Base-by-base conservation (phyloP, 2,329 filamentous ascomycete genomes). In the Cladophialophora chaetospira region DNA sequence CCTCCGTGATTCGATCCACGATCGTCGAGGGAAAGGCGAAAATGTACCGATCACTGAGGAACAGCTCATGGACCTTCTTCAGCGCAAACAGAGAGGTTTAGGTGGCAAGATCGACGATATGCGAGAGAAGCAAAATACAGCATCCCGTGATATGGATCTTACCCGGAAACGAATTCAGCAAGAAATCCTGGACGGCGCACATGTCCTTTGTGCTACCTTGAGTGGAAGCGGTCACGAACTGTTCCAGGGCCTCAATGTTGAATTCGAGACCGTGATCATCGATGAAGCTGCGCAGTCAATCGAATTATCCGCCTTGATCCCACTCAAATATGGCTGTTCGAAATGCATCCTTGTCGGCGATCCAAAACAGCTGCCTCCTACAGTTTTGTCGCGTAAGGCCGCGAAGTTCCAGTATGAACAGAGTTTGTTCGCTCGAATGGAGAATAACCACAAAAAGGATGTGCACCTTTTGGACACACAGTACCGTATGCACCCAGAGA, bases 401-500 rank as follows among this genome's bases (percentile, higher is more conserved):
- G 89, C 92, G 11, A 84, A 86, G 33, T 97, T 92, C 72, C 91
- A 94, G 63, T 99, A 97, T 73, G 93, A 97, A 69, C 94, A 99
- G 75, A 96, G 91, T 81, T 78, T 99, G 74, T 99, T 99, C 76
- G 94, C 97, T 52, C 88, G 94, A 29, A 99, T 99, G 93, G 94
- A 97, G 70, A 86, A 87, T 67, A 97, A 97, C 63, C 87, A 93
- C 66, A 89, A 91, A 0, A 79, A 88, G 28, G 88, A 95, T 63
- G 86, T 99, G 13, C 93, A 99, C 76, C 80, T 99, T 23, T 84
- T 99, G n/a, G 93, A 97, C 69, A 94, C 88, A 54, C 94, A 99
- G 70, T 99, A 99, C 71, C 94, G 94, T 74, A 99, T 99, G 95
- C 94, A 99, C 75, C 94, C 95, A 0, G 90, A 94, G 65, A 99